Base-by-base conservation (phyloP, 1,284 basidiomycete genomes). In the Moesziomyces sp. region DNA sequence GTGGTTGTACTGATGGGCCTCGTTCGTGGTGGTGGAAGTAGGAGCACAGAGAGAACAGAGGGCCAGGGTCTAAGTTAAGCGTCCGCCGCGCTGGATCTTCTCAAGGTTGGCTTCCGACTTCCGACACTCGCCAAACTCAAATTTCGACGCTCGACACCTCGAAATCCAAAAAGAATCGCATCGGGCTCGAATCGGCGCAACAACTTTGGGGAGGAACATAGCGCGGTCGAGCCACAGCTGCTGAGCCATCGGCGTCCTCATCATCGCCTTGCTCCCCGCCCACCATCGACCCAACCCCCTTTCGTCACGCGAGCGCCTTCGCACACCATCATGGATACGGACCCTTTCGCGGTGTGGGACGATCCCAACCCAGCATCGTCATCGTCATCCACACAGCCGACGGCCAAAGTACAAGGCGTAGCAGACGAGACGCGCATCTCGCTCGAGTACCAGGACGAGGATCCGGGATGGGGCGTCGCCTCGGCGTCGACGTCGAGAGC, bases 331-430 rank as follows among this genome's bases (percentile, higher is more conserved):
- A 73, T 73, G 69, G 69, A 72, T 24, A 51, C 54, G 46, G 65
- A 76, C 33, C 69, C 69, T 1, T 76, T 76, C 35, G 68, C 74
- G 13, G 59, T 73, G 21, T 76, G 74, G 74, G 60, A 60, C 40
- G 64, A 73, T 35, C 64, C 56, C 28, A 23, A 54, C n/a, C 57
- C 58, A 26, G 18, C 55, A 23, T 19, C 46, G 8, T 26, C 61
- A 3, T 43, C 58, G 19, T 26, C 54, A 5, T 35, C 38, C 18
- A 46, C 28, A 33, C 30, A 33, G 8, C 7, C 57, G 43, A 10
- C 56, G 26, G 21, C 46, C 11, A 10, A 28, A 14, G 28, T 46
- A 18, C 26, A 14, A 5, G 21, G 10, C 14, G 8, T 6, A 7
- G 40, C 19, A 24, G 45, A 63, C 5, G 49, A 56, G 16, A 55